These are phyloP conservation scores for Cymodocea nodosa DNA, from an alignment of 116 monocot species.

Conservation along the genomic window DNA sequence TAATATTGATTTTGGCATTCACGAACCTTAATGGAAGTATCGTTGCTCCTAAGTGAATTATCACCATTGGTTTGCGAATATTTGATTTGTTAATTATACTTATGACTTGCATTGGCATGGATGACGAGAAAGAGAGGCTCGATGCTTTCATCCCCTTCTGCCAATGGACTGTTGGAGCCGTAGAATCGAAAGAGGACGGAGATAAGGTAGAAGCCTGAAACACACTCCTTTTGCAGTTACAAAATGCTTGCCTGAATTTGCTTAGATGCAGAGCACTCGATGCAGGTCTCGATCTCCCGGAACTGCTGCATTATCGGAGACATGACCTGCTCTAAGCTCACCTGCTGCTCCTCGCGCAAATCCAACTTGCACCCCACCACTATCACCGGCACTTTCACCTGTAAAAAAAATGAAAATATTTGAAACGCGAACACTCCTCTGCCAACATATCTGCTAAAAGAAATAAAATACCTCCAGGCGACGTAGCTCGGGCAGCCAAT, in stretches of 20 bases:
- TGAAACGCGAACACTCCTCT: neutral
- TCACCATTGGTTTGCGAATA: too few species aligned
- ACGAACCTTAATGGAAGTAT: too few species aligned
- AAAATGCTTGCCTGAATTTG: conserved; percentile 67
- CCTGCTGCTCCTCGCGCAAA: conserved; percentile 71
- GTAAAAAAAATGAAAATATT: conserved; percentile 4
- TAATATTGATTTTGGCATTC: too few species aligned
- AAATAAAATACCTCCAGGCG: conserved; percentile 39
- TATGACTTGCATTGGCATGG: too few species aligned
- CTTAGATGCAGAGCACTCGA: conserved; percentile 92
- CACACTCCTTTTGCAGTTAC: too few species aligned
- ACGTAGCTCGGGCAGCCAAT: conserved; percentile 89
- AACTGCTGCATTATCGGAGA: conserved; percentile 97
- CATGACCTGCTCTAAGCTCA: conserved; percentile 90
- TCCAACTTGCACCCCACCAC: conserved; percentile 96
- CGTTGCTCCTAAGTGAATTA: too few species aligned
- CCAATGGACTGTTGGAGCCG: too few species aligned
- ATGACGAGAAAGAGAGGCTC: too few species aligned
- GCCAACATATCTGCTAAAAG: neutral
- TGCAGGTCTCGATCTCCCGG: conserved; percentile 96
- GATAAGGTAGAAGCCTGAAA: too few species aligned
- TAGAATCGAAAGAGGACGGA: too few species aligned
- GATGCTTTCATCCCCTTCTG: too few species aligned
- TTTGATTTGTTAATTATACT: too few species aligned
- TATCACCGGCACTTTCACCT: conserved; percentile 89